These are phyloP conservation scores for Pugionium cornutum DNA, from an alignment of 345 rosid species.

Conservation along the genomic window DNA sequence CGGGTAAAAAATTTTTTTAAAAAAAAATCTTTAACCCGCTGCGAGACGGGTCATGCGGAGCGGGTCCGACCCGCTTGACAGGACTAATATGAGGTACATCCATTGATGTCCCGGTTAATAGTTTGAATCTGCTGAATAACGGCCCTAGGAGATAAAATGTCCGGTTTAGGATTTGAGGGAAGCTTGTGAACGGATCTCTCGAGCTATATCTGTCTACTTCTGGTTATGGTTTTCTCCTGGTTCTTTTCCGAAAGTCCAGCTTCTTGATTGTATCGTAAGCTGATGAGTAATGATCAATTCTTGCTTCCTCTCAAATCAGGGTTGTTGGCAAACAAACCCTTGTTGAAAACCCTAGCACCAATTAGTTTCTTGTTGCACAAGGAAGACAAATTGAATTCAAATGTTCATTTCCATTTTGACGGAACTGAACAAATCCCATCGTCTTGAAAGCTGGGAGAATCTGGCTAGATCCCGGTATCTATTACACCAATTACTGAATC, in stretches of 20 bases:
- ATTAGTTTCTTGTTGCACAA: constrained; percentile 52
- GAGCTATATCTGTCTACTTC: constrained; percentile 48
- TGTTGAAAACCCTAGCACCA: constrained; percentile 45
- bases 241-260: constrained; percentile 47
- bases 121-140: constrained; percentile 40
- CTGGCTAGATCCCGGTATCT: constrained; percentile 51
- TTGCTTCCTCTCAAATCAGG: constrained; percentile 20
- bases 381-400: constrained; percentile 46
- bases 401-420: constrained; percentile 47
- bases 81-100: no score
- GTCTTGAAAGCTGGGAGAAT: constrained; percentile 41
- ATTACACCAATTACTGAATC: constrained; percentile 42
- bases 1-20: no score
- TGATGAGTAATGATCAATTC: constrained; percentile 23
- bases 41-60: no score
- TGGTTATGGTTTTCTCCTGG: constrained; percentile 45
- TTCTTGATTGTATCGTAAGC: constrained; percentile 45
- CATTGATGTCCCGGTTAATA: constrained; percentile 64
- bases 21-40: no score
- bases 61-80: no score
- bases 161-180: constrained; percentile 58
- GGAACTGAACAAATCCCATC: constrained; percentile 38
- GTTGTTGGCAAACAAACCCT: constrained; percentile 43
- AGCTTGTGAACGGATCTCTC: constrained; percentile 55
- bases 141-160: constrained; percentile 56